Percentiles rank a stretch among this genome's conserved stretches.
Conservation (phyloP, 345 rosid species). For the Citrus reticulata region DNA sequence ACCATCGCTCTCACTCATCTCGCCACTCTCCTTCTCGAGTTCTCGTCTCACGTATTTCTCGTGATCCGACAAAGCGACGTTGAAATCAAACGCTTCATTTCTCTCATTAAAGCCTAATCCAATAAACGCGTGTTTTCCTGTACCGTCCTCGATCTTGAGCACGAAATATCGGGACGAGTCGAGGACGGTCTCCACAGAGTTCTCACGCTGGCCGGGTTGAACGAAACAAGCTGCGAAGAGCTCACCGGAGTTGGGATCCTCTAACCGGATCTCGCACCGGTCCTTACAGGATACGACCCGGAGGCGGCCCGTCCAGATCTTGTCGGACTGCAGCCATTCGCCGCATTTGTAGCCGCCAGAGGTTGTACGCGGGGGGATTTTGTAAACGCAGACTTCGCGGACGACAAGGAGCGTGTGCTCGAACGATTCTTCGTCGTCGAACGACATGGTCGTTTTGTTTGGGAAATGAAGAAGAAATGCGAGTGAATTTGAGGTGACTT, state of each 20-base stretch:
- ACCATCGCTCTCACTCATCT: slow-evolving; percentile 51
- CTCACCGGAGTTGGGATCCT: slow-evolving; percentile 87
- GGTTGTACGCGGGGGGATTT: slow-evolving; percentile 91
- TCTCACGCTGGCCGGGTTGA: slow-evolving; percentile 78
- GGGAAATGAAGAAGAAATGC: not conserved
- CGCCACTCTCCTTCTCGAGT: slow-evolving; percentile 70
- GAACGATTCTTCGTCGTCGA: slow-evolving; percentile 78
- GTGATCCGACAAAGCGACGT: slow-evolving; percentile 96
- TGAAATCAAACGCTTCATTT: slow-evolving; percentile 99
- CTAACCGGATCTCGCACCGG: slow-evolving; percentile 97
- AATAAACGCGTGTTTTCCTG: slow-evolving; percentile 91
- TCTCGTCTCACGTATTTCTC: slow-evolving; percentile 86
- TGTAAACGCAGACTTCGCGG: slow-evolving; percentile 87
- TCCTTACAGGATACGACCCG: slow-evolving; percentile 94
- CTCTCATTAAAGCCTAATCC: slow-evolving; percentile 93
- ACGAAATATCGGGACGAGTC: slow-evolving; percentile 97
- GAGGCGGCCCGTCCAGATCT: slow-evolving; percentile 98
- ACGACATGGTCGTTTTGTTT: slow-evolving; percentile 44
- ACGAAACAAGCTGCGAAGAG: slow-evolving; percentile 96
- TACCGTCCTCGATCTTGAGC: slow-evolving; percentile 91
- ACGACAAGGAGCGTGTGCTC: slow-evolving; percentile 97
- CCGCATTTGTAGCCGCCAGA: slow-evolving; percentile 99
- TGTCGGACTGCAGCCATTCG: slow-evolving; percentile 97
- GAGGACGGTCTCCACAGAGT: slow-evolving; percentile 89
- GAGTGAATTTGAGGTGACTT: not conserved